These are phyloP conservation scores for Citrus reticulata DNA, from an alignment of 345 rosid genomes.

Conservation along the genomic window DNA sequence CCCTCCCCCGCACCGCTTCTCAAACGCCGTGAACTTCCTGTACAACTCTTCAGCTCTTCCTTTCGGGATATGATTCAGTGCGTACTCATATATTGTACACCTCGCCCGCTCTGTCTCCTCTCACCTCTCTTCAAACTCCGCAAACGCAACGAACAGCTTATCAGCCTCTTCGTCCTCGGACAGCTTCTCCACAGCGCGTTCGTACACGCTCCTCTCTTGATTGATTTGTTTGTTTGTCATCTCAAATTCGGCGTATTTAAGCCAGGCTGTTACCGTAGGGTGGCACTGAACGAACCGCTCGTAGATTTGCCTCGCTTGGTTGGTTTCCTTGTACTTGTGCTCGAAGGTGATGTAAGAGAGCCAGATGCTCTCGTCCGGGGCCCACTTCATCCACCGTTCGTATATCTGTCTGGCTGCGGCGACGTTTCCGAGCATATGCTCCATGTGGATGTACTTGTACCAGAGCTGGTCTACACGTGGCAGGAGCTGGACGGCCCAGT, in stretches of 20 bases:
- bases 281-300: constrained; percentile 71
- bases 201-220: constrained; percentile 59
- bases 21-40: constrained; percentile 69
- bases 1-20: constrained; percentile 73
- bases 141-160: constrained; percentile 67
- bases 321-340: constrained; percentile 60
- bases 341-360: constrained; percentile 70
- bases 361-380: constrained; percentile 85
- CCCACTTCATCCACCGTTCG: constrained; percentile 81
- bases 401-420: constrained; percentile 77
- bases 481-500: constrained; percentile 59
- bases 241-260: constrained; percentile 72
- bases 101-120: constrained; percentile 76
- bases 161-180: constrained; percentile 82
- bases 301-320: constrained; percentile 54
- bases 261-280: constrained; percentile 66
- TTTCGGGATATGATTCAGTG: constrained; percentile 77
- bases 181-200: constrained; percentile 62
- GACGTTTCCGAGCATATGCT: constrained; percentile 71
- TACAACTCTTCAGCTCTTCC: constrained; percentile 82
- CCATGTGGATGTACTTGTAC: constrained; percentile 93
- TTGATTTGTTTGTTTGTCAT: constrained; percentile 68
- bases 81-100: constrained; percentile 63
- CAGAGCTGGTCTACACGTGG: constrained; percentile 84
- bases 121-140: constrained; percentile 82